These are phyloP conservation scores for Pelomyxa schiedti DNA, from an alignment of 78 protist species.

Conservation along the genomic window DNA sequence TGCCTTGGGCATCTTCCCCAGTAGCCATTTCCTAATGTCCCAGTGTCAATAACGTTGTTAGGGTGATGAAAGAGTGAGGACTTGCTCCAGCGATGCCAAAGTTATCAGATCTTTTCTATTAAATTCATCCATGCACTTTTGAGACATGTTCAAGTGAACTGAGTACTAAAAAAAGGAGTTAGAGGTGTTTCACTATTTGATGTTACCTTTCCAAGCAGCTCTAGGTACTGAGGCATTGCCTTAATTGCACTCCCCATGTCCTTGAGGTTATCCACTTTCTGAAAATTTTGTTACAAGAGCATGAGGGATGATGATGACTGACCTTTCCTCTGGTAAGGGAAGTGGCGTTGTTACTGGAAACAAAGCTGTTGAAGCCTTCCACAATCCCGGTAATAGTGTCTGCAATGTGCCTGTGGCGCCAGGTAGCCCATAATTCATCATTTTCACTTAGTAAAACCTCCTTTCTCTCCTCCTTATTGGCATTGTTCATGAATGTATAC, in stretches of 20 bases:
- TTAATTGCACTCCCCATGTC: constrained; percentile 53
- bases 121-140: constrained; percentile 45
- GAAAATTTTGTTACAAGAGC: background rate
- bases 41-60: too few species aligned
- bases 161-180: constrained; percentile 21
- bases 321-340: background rate
- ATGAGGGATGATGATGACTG: background rate
- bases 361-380: constrained; percentile 41
- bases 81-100: constrained; percentile 53
- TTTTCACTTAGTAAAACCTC: constrained; percentile 49
- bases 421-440: constrained; percentile 54
- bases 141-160: constrained; percentile 49
- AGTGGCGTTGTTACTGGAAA: constrained; percentile 25
- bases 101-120: constrained; percentile 16
- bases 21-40: constrained; percentile 63
- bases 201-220: constrained; percentile 30
- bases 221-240: constrained; percentile 69
- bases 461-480: constrained; percentile 6
- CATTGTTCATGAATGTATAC: background rate
- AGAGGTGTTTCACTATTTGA: background rate
- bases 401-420: constrained; percentile 65
- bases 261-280: constrained; percentile 21
- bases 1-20: constrained; percentile 44
- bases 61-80: too few species aligned
- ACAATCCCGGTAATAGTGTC: constrained; percentile 39